Conservation (phyloP, 768 basidiomycete species). For the Suillus hirtellus region DNA sequence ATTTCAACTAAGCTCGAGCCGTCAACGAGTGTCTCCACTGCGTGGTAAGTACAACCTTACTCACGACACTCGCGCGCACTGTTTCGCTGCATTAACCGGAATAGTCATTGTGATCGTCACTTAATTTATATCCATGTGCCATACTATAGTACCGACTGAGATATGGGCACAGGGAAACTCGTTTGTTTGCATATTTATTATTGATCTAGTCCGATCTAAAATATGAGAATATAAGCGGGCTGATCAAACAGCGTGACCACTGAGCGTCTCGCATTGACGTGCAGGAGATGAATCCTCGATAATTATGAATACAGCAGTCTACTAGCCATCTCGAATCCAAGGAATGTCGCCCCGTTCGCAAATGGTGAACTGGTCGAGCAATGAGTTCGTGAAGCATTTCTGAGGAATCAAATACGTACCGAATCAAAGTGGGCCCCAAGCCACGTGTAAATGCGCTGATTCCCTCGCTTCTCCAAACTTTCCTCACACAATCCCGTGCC, state of each 20-base stretch:
- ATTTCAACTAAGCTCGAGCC: not conserved
- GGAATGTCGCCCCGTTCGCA: conserved; percentile 95
- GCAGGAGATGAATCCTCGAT: not conserved
- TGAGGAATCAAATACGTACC: conserved; percentile 47
- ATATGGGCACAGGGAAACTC: not conserved
- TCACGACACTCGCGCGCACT: not conserved
- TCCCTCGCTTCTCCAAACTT: conserved; percentile 83
- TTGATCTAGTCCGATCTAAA: not conserved
- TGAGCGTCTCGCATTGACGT: not conserved
- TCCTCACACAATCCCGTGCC: conserved; percentile 78
- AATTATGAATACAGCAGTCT: conserved; percentile 53
- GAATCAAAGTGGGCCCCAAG: conserved; percentile 87
- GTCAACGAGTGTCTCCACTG: not conserved
- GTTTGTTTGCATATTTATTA: not conserved
- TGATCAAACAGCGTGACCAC: not conserved
- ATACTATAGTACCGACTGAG: not conserved
- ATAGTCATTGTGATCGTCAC: too few relatives aligned
- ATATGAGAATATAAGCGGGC: not conserved
- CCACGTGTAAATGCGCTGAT: conserved; percentile 86
- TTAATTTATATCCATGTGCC: not conserved
- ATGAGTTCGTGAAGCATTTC: conserved; percentile 13
- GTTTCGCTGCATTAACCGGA: not conserved
- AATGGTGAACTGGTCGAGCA: conserved; percentile 75
- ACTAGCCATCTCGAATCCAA: conserved; percentile 93
- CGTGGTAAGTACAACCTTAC: not conserved